Base-by-base conservation (phyloP, 257 asterid species). In the Voacanga thouarsii region DNA sequence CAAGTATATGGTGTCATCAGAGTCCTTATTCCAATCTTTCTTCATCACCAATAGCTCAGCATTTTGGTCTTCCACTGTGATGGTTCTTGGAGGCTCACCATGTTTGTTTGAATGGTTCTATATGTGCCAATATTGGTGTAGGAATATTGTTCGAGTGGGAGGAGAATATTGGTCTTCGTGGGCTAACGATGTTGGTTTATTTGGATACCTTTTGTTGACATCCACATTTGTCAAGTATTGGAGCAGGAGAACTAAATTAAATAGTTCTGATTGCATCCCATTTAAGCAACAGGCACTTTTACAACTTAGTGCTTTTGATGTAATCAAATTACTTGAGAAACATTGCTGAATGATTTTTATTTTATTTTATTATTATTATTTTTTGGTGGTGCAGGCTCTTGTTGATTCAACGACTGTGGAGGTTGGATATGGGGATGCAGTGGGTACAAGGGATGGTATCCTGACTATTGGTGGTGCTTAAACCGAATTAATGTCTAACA, bases 341-440 rank as follows among this genome's bases (percentile, higher is more conserved):
- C 49, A 50, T 65, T 65, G 59, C 30, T 11, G 30, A 63, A 37
- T 63, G 47, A 50, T 30, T 14, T 57, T 39, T 56, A 55, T 60
- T 37, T 50, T 66, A 21, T 45, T 12, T 50, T 33, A 1, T 66
- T n/a, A n/a, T n/a, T n/a, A n/a, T n/a, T n/a, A n/a, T 51, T 77
- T 77, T n/a, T 28, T 19, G 10, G n/a, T n/a, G n/a, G 21, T 79
- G 88, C 91, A 92, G 97, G 82, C 86, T 83, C 89, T 92, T 16
- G 85, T 91, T 30, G 87, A 89, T 55, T 87, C 94, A 74, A 89
- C 92, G 30, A 64, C 70, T 80, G 71, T 53, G 77, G 96, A 88
- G 78, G 74, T 91, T 83, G 95, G 86, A 72, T 82, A 78, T 28
- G 89, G 80, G 30, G 89, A 87, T 73, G 86, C 76, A 44, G 80